Conservation (phyloP, 2,329 filamentous ascomycete genomes). For the Gremmenia infestans region DNA sequence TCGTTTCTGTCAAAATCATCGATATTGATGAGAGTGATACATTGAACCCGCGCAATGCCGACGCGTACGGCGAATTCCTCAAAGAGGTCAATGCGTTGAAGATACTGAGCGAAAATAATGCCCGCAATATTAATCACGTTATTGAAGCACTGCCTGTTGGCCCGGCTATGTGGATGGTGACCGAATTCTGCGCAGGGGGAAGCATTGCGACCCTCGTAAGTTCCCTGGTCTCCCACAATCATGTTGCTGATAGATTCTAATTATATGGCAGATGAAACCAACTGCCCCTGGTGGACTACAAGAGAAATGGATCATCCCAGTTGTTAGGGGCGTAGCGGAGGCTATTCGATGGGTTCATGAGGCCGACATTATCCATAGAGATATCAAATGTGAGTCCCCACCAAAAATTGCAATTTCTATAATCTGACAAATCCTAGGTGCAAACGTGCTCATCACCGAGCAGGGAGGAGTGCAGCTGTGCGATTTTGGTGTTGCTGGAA, state of each 20-base stretch:
- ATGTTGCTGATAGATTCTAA: neutral
- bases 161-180: conserved; percentile 82
- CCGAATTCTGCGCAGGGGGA: conserved; percentile 79
- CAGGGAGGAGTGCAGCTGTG: conserved; percentile 73
- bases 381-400: conserved; percentile 54
- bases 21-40: conserved; percentile 75
- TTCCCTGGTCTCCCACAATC: conserved; percentile 39
- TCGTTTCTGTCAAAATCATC: conserved; percentile 78
- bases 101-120: conserved; percentile 66
- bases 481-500: conserved; percentile 78
- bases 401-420: neutral
- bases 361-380: conserved; percentile 64
- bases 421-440: conserved; percentile 36
- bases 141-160: conserved; percentile 74
- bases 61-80: conserved; percentile 64
- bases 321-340: conserved; percentile 60
- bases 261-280: conserved; percentile 49
- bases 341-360: conserved; percentile 64
- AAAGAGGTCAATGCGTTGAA: conserved; percentile 67
- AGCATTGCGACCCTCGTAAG: conserved; percentile 66
- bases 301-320: conserved; percentile 66
- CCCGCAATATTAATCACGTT: conserved; percentile 75
- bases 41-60: conserved; percentile 57
- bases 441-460: conserved; percentile 76
- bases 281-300: conserved; percentile 59